Base-by-base conservation (phyloP, 2,329 filamentous ascomycete species). In the Eutypa lata region DNA sequence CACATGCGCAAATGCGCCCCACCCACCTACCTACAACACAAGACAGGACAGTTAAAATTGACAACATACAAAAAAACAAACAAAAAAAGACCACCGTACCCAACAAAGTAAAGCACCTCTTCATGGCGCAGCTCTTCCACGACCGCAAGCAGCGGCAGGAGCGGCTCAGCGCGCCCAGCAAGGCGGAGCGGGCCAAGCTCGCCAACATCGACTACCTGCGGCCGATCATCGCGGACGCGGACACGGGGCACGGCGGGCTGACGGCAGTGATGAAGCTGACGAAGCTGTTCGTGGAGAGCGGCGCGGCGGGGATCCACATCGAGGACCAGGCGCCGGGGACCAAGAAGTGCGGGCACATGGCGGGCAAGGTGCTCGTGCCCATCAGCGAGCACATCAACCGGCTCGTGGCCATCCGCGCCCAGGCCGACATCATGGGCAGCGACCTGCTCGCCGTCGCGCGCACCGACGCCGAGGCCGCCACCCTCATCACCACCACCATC, bases 241-340 rank as follows among this genome's bases (percentile, higher is more conserved):
- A 99, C 70, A 99, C 94, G 42, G 94, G 94, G 59, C 94, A 97
- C 72, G 94, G 94, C 68, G 94, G 94, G 67, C 80, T 99, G 57
- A 97, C 94, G n/a, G 94, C 94, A 52, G 89, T 97, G 65, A 97
- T 99, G 94, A 99, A 97, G 82, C 85, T 99, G 64, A 97, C 94
- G 59, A 97, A 97, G 81, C 84, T 97, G 53, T 97, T 99, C 72
- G 77, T 97, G 60, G 94, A 99, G 79, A 91, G 92, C 73, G 94
- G 94, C 64, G 94, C 94, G 45, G 94, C 94, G 42, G 94, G 94
- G 61, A 97, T 99, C 67, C 94, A 99, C 76, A 97, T 99, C 63
- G 94, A 99, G 76, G 94, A 99, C 71, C 94, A 97, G 75, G 93
- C 94, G 3, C 93, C 94, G 3, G 94, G 94, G 51, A 97, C 94